Evolutionary conservation across 306 rosid genomes (phyloP).

Genomic region (Herpetospermum pedunculosum): DNA sequence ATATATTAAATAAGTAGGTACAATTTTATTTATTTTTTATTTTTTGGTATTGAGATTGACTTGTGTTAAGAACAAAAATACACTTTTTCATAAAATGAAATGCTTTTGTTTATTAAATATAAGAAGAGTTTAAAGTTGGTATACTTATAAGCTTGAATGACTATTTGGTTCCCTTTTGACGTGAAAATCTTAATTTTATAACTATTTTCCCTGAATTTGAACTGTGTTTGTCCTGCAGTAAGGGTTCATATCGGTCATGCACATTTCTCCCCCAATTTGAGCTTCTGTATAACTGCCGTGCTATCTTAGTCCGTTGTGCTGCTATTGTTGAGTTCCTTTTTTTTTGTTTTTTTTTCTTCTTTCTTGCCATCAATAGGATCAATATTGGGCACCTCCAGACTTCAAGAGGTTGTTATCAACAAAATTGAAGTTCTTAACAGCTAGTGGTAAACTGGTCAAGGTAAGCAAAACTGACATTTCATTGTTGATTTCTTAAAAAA

Average conservation of each 20-base stretch:
- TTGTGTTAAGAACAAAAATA: not conserved
- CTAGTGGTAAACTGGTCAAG: conserved; percentile 75
- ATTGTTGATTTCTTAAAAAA: not conserved
- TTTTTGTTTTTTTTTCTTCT: no score
- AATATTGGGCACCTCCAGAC: conserved; percentile 78
- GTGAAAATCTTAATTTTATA: not conserved
- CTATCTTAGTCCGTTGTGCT: not conserved
- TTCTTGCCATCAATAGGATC: conserved; percentile 41
- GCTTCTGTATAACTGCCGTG: not conserved
- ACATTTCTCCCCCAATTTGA: not conserved
- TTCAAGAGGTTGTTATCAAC: conserved; percentile 70
- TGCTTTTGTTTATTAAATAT: no score
- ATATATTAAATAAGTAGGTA: not conserved
- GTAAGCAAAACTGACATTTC: conserved; percentile 23
- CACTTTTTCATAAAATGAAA: no score
- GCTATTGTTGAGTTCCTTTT: conserved; percentile 12
- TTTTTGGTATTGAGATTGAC: not conserved
- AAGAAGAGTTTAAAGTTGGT: no score
- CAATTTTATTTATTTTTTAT: no score
- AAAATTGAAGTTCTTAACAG: conserved; percentile 59
- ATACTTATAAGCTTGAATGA: no score
- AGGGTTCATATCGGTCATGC: not conserved
- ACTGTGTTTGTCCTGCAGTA: not conserved
- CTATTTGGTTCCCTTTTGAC: not conserved
- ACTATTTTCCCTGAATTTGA: not conserved